phyloP scores from a whole-genome alignment of 768 basidiomycete species.

The Boletus pseudopeckii region DNA sequence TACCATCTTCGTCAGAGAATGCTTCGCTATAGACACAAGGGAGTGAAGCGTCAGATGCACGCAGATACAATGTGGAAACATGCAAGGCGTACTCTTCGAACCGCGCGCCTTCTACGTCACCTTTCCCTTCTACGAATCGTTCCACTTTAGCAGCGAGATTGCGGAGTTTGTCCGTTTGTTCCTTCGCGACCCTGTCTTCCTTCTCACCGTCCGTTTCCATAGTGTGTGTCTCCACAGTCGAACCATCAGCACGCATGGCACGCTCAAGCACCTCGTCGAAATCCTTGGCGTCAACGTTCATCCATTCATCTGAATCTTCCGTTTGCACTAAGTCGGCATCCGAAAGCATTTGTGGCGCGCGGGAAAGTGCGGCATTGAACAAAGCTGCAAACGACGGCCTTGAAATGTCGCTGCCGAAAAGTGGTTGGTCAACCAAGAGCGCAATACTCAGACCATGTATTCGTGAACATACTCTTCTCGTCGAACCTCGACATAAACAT shows the following conservation, averaged over 20 bases:
- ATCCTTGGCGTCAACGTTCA: constrained; percentile 71
- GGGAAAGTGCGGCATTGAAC: constrained; percentile 61
- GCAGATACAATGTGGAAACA: background rate
- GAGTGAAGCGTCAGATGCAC: background rate
- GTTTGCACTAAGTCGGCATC: constrained; percentile 20
- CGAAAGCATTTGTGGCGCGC: constrained; percentile 31
- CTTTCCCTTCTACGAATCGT: constrained; percentile 86
- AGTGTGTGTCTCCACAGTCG: constrained; percentile 21
- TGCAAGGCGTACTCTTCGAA: constrained; percentile 77
- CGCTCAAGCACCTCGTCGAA: constrained; percentile 71
- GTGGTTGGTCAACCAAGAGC: constrained; percentile 1
- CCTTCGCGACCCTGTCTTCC: constrained; percentile 49
- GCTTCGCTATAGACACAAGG: constrained; percentile 46
- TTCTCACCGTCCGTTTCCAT: constrained; percentile 50
- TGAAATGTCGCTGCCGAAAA: constrained; percentile 45
- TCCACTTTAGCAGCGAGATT: constrained; percentile 83
- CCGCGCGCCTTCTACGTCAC: constrained; percentile 81
- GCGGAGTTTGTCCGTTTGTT: constrained; percentile 68
- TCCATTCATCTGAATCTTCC: constrained; percentile 85
- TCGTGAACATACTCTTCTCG: constrained; percentile 59
- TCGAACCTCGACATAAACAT: constrained; percentile 59
- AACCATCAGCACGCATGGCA: constrained; percentile 25
- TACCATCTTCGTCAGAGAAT: constrained; percentile 61
- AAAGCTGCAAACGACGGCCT: constrained; percentile 74
- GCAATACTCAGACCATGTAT: background rate